phyloP scores from a whole-genome alignment of 2,329 filamentous ascomycete genomes.

The Trichoderma harzianum region DNA sequence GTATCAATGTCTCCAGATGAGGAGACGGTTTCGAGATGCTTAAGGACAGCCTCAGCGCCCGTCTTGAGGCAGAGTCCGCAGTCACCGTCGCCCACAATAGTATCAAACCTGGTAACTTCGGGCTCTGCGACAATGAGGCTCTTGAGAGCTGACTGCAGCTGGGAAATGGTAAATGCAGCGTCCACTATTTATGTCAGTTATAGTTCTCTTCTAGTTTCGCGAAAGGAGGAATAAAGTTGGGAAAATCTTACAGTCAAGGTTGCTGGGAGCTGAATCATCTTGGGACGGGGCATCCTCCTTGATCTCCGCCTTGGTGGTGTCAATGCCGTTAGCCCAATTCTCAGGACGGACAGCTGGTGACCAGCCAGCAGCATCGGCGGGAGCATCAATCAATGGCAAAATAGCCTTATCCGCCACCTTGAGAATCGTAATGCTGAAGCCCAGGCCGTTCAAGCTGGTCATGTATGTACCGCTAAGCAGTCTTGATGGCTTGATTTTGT shows the following conservation, averaged over 20 bases:
- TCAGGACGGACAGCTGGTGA: conserved; percentile 28
- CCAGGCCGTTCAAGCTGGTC: conserved; percentile 68
- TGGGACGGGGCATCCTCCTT: background rate
- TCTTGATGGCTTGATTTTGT: conserved; percentile 46
- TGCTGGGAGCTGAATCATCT: conserved; percentile 17
- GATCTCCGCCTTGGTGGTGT: conserved; percentile 12
- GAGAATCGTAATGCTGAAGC: conserved; percentile 62
- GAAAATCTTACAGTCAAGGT: conserved; percentile 17
- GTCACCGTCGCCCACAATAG: conserved; percentile 32
- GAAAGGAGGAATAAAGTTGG: background rate
- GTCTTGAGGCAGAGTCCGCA: conserved; percentile 25
- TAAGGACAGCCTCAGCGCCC: conserved; percentile 53
- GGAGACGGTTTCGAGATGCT: conserved; percentile 44
- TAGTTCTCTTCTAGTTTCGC: background rate
- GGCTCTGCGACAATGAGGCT: conserved; percentile 37
- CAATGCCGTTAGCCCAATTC: conserved; percentile 19
- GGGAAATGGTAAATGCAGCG: background rate
- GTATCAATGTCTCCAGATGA: conserved; percentile 37
- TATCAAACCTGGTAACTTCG: conserved; percentile 27
- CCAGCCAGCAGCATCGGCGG: conserved; percentile 67
- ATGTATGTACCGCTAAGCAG: conserved; percentile 53
- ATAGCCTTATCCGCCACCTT: conserved; percentile 47
- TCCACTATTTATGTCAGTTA: conserved; percentile 18
- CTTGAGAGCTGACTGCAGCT: conserved; percentile 15
- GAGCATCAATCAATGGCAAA: conserved; percentile 64